These are phyloP conservation scores for Pseudonectria foliicola DNA, from an alignment of 2,329 filamentous ascomycete species.

Conservation along the genomic window DNA sequence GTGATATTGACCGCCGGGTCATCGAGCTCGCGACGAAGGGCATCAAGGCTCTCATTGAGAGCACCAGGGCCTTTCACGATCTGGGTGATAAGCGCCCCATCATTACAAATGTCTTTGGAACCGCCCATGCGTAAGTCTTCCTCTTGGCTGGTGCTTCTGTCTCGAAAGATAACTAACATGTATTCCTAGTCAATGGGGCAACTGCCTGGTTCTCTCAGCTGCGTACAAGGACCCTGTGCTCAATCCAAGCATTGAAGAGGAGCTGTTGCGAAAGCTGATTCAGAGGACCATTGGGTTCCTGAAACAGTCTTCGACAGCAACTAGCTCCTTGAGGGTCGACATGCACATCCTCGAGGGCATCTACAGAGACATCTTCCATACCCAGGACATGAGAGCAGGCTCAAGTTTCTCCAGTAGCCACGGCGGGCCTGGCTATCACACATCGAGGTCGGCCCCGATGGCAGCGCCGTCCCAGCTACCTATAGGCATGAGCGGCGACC, in stretches of 20 bases:
- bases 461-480: constrained; percentile 17
- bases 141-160: background rate
- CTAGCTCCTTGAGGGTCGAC: constrained; percentile 68
- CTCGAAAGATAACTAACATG: constrained; percentile 9
- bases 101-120: constrained; percentile 94
- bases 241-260: constrained; percentile 46
- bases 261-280: constrained; percentile 54
- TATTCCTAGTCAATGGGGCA: constrained; percentile 84
- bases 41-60: constrained; percentile 70
- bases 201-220: constrained; percentile 82
- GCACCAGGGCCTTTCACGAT: constrained; percentile 72
- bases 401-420: constrained; percentile 39
- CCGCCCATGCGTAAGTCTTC: constrained; percentile 79
- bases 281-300: constrained; percentile 72
- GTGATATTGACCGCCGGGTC: constrained; percentile 38
- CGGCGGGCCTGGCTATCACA: constrained; percentile 22
- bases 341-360: constrained; percentile 62
- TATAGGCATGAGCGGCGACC: constrained; percentile 15
- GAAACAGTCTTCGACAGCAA: constrained; percentile 59
- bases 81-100: constrained; percentile 62
- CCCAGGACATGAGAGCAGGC: constrained; percentile 21
- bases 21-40: constrained; percentile 53
- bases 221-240: constrained; percentile 64
- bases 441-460: constrained; percentile 17
- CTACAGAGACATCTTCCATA: constrained; percentile 37